phyloP scores from a whole-genome alignment of 371 early-diverging fungal genomes.

The Spraguea lophii region DNA sequence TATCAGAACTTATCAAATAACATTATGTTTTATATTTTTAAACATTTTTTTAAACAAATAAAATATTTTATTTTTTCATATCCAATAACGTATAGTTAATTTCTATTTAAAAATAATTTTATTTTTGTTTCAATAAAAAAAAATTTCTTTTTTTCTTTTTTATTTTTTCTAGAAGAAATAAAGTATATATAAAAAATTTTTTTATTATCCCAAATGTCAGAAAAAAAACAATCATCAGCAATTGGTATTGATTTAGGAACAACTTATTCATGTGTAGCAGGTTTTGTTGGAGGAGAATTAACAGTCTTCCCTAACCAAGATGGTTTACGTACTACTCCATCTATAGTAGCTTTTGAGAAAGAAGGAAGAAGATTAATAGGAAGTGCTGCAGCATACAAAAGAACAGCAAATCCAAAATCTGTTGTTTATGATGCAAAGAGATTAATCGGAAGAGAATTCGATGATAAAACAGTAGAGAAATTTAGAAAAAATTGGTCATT shows the following conservation, averaged over 20 bases:
- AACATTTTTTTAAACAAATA: too few species aligned
- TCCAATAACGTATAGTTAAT: too few species aligned
- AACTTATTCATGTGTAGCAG: constrained; percentile 93
- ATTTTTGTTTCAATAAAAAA: too few species aligned
- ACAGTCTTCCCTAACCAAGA: constrained; percentile 64
- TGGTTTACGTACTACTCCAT: constrained; percentile 81
- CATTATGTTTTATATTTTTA: too few species aligned
- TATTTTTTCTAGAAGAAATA: neutral
- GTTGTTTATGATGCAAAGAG: constrained; percentile 87
- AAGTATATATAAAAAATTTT: neutral
- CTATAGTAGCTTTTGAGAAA: constrained; percentile 67
- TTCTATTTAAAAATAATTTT: too few species aligned
- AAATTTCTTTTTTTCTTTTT: too few species aligned
- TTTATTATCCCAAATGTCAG: too few species aligned
- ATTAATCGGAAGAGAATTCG: constrained; percentile 54
- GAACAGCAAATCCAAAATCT: constrained; percentile 60
- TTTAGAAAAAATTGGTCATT: constrained; percentile 44
- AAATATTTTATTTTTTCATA: too few species aligned
- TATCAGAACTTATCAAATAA: too few species aligned
- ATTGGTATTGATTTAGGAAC: constrained; percentile 71
- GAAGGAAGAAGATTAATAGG: constrained; percentile 71
- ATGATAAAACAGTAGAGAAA: constrained; percentile 28
- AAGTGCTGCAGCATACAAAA: constrained; percentile 76
- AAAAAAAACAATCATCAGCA: constrained; percentile 8
- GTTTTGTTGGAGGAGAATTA: constrained; percentile 65